These are phyloP conservation scores for Phytophthora constricta DNA, from an alignment of 352 stramenopile species.

Conservation along the genomic window DNA sequence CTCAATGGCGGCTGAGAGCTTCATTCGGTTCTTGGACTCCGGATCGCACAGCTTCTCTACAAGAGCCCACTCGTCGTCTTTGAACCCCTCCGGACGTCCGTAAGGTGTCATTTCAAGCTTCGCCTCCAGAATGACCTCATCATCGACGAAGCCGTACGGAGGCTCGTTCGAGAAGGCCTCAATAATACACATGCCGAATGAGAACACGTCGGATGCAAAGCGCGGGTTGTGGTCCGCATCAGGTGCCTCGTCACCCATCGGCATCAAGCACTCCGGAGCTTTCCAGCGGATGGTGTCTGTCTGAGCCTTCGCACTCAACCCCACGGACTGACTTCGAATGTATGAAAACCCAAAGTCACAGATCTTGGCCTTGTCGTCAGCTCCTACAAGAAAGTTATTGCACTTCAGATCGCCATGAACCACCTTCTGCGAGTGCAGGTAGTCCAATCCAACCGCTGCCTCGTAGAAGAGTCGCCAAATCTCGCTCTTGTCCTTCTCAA, in stretches of 20 bases:
- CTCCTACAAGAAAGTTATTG: conserved; percentile 86
- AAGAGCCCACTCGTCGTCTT: conserved; percentile 24
- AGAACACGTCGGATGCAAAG: conserved; percentile 49
- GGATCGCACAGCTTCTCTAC: conserved; percentile 12
- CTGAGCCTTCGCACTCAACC: conserved; percentile 38
- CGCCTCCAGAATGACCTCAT: conserved; percentile 38
- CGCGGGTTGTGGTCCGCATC: conserved; percentile 21
- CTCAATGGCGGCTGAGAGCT: neutral
- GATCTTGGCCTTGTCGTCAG: conserved; percentile 44
- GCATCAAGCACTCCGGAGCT: conserved; percentile 46
- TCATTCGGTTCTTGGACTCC: conserved; percentile 13
- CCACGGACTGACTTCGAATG: conserved; percentile 39
- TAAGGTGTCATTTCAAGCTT: conserved; percentile 3
- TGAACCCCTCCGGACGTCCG: conserved; percentile 6
- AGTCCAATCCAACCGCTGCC: conserved; percentile 55
- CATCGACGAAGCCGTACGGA: conserved; percentile 39
- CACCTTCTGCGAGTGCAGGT: conserved; percentile 64
- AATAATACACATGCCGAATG: conserved; percentile 54
- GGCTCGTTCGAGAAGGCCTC: conserved; percentile 43
- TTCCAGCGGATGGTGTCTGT: conserved; percentile 50
- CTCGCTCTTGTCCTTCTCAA: conserved; percentile 31
- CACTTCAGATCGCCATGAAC: conserved; percentile 91
- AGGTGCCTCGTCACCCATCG: conserved; percentile 2
- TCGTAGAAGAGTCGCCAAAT: conserved; percentile 45
- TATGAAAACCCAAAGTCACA: conserved; percentile 56